Evolutionary conservation across 345 rosid genomes (phyloP), one percentile per base, ranked within the genome.

Genomic region (Mallotus nudiflorus): DNA sequence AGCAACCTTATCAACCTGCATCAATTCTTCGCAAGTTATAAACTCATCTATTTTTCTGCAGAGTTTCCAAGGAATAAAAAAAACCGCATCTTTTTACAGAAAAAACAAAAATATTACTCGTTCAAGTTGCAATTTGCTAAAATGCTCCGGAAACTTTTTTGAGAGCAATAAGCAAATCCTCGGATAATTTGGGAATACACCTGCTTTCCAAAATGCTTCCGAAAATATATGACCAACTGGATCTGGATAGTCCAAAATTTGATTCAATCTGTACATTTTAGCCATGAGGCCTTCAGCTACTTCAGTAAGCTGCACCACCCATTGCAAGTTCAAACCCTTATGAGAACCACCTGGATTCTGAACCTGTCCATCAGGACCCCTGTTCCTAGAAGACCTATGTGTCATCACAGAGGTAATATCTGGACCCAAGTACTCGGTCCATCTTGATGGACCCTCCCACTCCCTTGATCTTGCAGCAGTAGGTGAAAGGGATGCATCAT

Each of bases 231-330:
- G 96, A 60, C 74, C 82, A 66, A 83, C 78, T 39, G 96, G 88
- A 79, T 95, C 99, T 0, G 99, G 98, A 62, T 82, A 88, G 76
- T 95, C 99, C 84, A 95, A 79, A 74, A 95, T 88, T 82, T 95
- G 98, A 74, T 89, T 95, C 14, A 95, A 78, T 59, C 99, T 84
- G 77, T 95, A 89, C 91, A 95, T 92, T 82, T 92, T 95, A 67
- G 97, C 93, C 99, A 92, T 92, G 59, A 95, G 86, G 40, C 99
- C 99, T 0, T 92, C 97, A 0, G 98, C 98, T 71, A 95, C 98
- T 77, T 89, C 94, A 54, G 89, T 83, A 68, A 95, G 96, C 69
- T 92, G 98, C 69, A 84, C 84, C 0, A 92, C 89, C 98, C 97
- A 92, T 66, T 85, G 96, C 84, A 95, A 82, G 81, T 92, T 92